Evolutionary conservation across 441 rosid species (phyloP), one percentile per base, ranked within the genome.

Genomic region (Bocquillonia castaneifolia): DNA sequence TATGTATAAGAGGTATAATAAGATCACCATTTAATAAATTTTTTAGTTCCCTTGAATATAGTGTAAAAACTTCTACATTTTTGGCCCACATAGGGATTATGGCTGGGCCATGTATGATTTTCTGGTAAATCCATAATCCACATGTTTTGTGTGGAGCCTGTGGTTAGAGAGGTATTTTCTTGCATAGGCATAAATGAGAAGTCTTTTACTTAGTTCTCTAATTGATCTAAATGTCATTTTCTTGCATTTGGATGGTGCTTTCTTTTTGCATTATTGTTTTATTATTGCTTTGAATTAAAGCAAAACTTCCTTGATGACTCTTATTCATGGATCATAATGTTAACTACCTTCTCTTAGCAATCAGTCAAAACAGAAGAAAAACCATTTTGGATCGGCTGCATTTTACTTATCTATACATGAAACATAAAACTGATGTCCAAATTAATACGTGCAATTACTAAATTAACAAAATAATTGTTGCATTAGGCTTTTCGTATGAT

Each of bases 261-360:
- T 57, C 23, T 59, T 59, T 32, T 1, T 22, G 64, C 31, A 36
- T 59, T 37, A 12, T 59, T 22, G 26, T 36, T 18, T 20, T 59
- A 59, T 37, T 22, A n/a, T 37, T 37, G 31, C 64, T 59, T 59
- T 37, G 48, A 22, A 13, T 59, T 37, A 39, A 39, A 59, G 64
- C n/a, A 61, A 39, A 50, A 61, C 34, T 39, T 51, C 22, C 22
- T 40, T 40, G 51, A 40, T 25, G 25, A 50, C 26, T 34, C 47
- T 34, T 15, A 26, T 36, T 26, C 31, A 64, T 50, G 14, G 45
- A 18, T 48, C 31, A 50, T 23, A 51, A 64, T 51, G 1, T 14
- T 42, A 23, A 15, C 64, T 15, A 26, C 29, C 45, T 51, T 44
- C 8, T 51, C 18, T 51, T 20, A 45, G 53, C 55, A 63, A 63